Evolutionary conservation across 108 stramenopile genomes (phyloP), one percentile per base, ranked within the genome.

Genomic region (Poteriospumella lacustris): DNA sequence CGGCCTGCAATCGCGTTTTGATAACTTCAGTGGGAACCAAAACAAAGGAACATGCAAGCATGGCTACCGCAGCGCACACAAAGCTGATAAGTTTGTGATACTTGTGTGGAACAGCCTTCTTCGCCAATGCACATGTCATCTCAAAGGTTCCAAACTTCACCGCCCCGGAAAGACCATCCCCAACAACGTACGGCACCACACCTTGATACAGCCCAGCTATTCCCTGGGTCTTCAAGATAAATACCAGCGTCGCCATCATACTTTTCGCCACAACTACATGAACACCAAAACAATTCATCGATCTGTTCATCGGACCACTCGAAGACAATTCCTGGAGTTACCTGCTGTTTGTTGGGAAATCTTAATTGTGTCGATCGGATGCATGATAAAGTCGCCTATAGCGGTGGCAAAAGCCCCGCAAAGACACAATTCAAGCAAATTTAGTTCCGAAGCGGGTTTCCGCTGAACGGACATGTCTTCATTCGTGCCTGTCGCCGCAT

Each of bases 1-100:
- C 85, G 75, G 84, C 80, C 78, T 88, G 88, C 44, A 88, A 58
- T 33, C 80, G 81, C 67, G 86, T 85, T 76, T 88, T 88, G n/a
- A 88, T 34, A n/a, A 88, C 70, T 62, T 88, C 88, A 3, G 85
- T 85, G 31, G 88, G 88, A 9, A 86, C 83, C n/a, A 86, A 41
- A 2, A 88, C 80, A n/a, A 88, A 47, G 62, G 80, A 81, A 38
- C 73, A 80, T 2, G 85, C 81, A 0, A 88, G 19, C 41, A 86
- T 85, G 15, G 88, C 85, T 1, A 69, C 75, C 15, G 81, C 88
- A 2, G 85, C 88, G 43, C 77, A 79, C 1, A 56, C 67, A 60
- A 83, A 83, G 36, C 68, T 24, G 9, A 62, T 68, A 31, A 40
- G 38, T 31, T 64, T 68, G 2, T 15, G 40, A 39, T 52, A 69